Percentiles rank a stretch among this genome's conserved stretches.
phyloP scores from a whole-genome alignment of 768 basidiomycete species.

The Russula sp. region DNA sequence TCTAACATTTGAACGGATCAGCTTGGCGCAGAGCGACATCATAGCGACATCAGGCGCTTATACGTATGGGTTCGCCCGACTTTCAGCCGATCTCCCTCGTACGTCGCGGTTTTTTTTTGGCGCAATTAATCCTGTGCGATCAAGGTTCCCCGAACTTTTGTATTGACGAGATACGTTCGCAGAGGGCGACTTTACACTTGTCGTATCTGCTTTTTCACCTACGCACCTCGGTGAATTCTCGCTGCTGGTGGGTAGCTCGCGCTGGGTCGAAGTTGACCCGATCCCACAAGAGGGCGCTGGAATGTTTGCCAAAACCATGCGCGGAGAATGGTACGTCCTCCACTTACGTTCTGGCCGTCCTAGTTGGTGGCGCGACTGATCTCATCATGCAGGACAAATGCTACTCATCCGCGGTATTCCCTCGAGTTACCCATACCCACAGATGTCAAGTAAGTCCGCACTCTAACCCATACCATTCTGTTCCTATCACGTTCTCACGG shows the following conservation, averaged over 20 bases:
- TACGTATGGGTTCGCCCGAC: slow-evolving; percentile 67
- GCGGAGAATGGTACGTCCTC: slow-evolving; percentile 66
- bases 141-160: background rate
- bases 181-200: slow-evolving; percentile 80
- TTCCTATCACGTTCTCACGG: background rate
- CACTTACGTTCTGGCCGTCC: background rate
- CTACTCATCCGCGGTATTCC: slow-evolving; percentile 65
- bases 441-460: slow-evolving; percentile 53
- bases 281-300: slow-evolving; percentile 89
- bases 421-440: slow-evolving; percentile 51
- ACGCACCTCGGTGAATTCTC: slow-evolving; percentile 62
- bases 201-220: slow-evolving; percentile 85
- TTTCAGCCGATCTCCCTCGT: slow-evolving; percentile 55
- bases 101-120: slow-evolving; percentile 25
- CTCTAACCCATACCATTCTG: background rate
- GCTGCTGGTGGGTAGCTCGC: slow-evolving; percentile 60
- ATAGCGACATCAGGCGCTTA: slow-evolving; percentile 77
- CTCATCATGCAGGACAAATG: slow-evolving; percentile 59
- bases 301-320: slow-evolving; percentile 69
- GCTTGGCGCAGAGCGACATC: slow-evolving; percentile 64
- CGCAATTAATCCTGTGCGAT: slow-evolving; percentile 17
- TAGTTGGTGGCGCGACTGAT: background rate
- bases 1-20: slow-evolving; percentile 30
- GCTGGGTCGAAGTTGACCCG: slow-evolving; percentile 55
- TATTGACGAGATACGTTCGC: background rate